Evolutionary conservation across 1,139 yeast genomes (phyloP), one percentile per base, ranked within the genome.

Genomic region (Saccharomyces hybrid): DNA sequence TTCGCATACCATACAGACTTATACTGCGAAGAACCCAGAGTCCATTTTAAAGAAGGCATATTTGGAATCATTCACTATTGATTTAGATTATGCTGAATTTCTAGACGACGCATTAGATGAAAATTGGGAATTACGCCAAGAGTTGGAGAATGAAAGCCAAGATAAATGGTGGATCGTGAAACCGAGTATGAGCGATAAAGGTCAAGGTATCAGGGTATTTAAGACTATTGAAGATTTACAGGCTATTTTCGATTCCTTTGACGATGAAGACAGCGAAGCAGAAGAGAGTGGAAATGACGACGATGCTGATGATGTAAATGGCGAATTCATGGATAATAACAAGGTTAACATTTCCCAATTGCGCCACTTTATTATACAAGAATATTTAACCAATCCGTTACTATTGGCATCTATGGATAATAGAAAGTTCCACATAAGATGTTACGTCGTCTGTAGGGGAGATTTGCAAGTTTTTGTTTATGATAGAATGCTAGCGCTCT

Each of bases 141-240:
- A 86, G 61, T 74, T 93, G 41, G 84, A 85, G 53, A 67, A 70
- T 5, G 84, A 85, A 53, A 67, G 70, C 4, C 82, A 82, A 23
- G 78, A 76, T n/a, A 81, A 79, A 59, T 79, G 85, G 53, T 93
- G 95, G 91, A 93, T 93, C 51, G 75, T 93, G 64, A 93, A 93
- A 66, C 99, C 99, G 11, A 84, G 96, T 61, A 90, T 93, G 97
- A 86, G 96, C 64, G 99, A 93, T 65, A 85, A 93, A 66, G 99
- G 96, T 9, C 97, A 93, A 68, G 99, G 99, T 0, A 90, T 93
- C 48, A 75, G 96, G 50, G 71, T 93, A 0, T 93, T 93, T 72
- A 77, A 77, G 53, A 84, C 91, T 0, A 75, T 89, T 34, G 88
- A 83, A 11, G 95, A 90, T 62, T 73, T 93, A 53, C 97, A 91